phyloP scores from a whole-genome alignment of 306 rosid genomes.

The Argentina anserina region DNA sequence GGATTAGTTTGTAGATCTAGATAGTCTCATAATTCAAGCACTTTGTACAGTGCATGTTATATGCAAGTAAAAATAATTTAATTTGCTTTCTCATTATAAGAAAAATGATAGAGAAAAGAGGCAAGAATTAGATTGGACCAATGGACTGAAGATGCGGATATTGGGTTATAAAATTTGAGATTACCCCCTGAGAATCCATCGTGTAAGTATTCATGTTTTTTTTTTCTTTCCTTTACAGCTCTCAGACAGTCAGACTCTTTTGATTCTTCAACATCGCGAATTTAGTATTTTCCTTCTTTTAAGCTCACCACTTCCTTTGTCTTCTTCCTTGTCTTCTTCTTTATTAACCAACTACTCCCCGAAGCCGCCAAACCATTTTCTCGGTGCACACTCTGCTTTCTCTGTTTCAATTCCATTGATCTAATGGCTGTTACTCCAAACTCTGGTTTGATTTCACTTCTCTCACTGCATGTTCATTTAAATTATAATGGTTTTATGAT shows the following conservation, averaged over 20 bases:
- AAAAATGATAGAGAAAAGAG: background rate
- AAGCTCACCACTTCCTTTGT: constrained; percentile 16
- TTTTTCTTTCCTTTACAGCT: constrained; percentile 1
- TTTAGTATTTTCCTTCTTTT: constrained; percentile 16
- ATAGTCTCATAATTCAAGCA: no score
- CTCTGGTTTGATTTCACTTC: constrained; percentile 43
- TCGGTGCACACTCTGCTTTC: constrained; percentile 36
- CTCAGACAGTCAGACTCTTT: background rate
- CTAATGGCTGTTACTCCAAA: constrained; percentile 47
- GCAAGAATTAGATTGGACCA: background rate
- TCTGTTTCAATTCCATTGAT: constrained; percentile 10
- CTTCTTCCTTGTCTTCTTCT: background rate
- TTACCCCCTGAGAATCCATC: background rate
- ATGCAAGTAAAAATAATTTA: no score
- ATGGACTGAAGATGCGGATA: background rate
- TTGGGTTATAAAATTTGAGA: background rate
- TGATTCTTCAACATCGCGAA: constrained; percentile 16
- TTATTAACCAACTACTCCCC: background rate
- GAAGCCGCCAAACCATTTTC: constrained; percentile 17
- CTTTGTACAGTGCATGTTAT: no score
- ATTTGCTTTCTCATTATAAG: background rate
- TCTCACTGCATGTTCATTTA: background rate
- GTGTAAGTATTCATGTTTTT: background rate
- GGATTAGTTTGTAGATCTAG: no score
- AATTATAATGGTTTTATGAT: background rate